Evolutionary conservation across 176 grass and related monocot species (phyloP).

Genomic region (Secale cereale): DNA sequence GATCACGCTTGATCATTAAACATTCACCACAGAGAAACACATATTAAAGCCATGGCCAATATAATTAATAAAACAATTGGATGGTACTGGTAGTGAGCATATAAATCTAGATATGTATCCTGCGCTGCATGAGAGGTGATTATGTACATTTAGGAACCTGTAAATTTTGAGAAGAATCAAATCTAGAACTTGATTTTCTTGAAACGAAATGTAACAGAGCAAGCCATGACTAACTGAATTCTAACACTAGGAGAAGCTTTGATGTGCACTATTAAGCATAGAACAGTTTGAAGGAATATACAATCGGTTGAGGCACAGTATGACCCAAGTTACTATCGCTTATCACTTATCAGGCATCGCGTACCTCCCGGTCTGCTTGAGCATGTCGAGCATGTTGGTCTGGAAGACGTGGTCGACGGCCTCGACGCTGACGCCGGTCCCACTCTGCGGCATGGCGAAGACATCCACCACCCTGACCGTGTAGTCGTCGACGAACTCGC

Average conservation of each 20-base stretch:
- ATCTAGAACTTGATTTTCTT: background rate
- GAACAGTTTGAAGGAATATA: background rate
- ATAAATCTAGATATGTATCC: background rate
- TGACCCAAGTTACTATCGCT: background rate
- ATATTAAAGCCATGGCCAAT: background rate
- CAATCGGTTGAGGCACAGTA: background rate
- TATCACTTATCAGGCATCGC: background rate
- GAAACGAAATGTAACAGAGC: background rate
- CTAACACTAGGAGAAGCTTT: background rate
- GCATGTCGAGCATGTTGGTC: slow-evolving; percentile 99
- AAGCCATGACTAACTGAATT: background rate
- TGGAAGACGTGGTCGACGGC: slow-evolving; percentile 98
- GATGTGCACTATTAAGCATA: background rate
- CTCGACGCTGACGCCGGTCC: slow-evolving; percentile 89
- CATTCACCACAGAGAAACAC: background rate
- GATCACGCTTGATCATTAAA: background rate
- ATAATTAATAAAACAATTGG: background rate
- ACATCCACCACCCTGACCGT: slow-evolving; percentile 94
- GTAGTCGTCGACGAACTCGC: slow-evolving; percentile 97
- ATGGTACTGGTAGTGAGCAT: background rate
- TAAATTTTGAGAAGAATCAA: background rate
- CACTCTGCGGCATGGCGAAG: slow-evolving; percentile 98
- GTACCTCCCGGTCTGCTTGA: slow-evolving; percentile 95
- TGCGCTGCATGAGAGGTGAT: background rate
- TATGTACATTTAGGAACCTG: background rate